Percentiles rank a stretch among this genome's conserved stretches.
These are phyloP conservation scores for Helminthosporium solani DNA, from an alignment of 2,329 filamentous ascomycete species.

Conservation along the genomic window DNA sequence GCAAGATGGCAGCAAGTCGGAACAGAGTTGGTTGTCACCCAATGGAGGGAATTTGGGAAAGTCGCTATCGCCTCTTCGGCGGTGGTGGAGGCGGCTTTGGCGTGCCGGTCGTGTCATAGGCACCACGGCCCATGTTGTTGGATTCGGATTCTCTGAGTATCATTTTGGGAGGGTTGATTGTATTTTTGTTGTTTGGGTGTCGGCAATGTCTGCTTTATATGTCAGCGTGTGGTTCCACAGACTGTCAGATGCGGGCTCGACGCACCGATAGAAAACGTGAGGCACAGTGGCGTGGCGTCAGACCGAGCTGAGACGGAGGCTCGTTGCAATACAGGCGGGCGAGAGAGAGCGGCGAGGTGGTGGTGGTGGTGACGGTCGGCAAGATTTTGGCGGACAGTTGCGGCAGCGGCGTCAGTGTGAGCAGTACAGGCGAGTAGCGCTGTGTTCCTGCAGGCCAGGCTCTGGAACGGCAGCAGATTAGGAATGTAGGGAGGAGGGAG, in stretches of 20 bases:
- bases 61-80: constrained; percentile 41
- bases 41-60: constrained; percentile 7
- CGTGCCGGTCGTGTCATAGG: constrained; percentile 53
- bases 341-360: background rate
- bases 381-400: constrained; percentile 12
- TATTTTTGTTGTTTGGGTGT: constrained; percentile 27
- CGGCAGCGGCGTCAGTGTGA: constrained; percentile 16
- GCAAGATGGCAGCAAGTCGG: background rate
- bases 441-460: background rate
- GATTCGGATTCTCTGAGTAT: constrained; percentile 46
- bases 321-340: constrained; percentile 14
- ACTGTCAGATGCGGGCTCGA: constrained; percentile 15
- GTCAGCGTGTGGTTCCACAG: constrained; percentile 26
- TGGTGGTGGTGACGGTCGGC: background rate
- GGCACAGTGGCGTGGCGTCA: constrained; percentile 15
- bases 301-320: constrained; percentile 21
- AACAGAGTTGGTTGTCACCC: constrained; percentile 2
- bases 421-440: constrained; percentile 15
- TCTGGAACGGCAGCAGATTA: constrained; percentile 6
- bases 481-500: constrained; percentile 19
- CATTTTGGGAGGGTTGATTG: constrained; percentile 37
- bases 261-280: constrained; percentile 19
- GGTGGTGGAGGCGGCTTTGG: constrained; percentile 47
- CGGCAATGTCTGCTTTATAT: constrained; percentile 32
- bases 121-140: constrained; percentile 52